These are phyloP conservation scores for Apiospora sp. DNA, from an alignment of 2,329 filamentous ascomycete species.

Conservation along the genomic window DNA sequence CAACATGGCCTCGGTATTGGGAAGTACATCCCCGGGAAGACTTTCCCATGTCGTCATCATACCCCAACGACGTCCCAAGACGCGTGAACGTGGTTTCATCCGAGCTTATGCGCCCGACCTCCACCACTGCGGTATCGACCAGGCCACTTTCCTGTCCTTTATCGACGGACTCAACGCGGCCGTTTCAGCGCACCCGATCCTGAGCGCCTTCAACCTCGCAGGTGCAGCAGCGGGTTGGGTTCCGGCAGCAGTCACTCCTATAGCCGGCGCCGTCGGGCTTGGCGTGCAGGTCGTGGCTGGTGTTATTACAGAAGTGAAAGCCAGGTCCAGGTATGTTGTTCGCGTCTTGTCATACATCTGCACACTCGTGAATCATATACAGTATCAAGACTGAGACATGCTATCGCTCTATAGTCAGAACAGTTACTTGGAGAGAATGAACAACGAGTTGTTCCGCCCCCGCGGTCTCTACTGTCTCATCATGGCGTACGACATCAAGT, in stretches of 20 bases:
- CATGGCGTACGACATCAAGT: conserved; percentile 6
- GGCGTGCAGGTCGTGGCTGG: background rate
- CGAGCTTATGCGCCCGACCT: background rate
- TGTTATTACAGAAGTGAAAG: background rate
- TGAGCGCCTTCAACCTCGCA: background rate
- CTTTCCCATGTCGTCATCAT: conserved; percentile 5
- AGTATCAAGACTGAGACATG: background rate
- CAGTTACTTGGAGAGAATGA: conserved; percentile 3
- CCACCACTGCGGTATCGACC: background rate
- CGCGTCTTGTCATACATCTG: background rate
- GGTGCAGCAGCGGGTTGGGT: background rate
- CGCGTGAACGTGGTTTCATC: conserved; percentile 8
- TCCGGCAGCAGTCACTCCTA: background rate
- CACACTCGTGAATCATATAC: background rate
- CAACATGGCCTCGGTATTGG: background rate
- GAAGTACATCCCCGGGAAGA: background rate
- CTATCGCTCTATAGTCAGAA: background rate
- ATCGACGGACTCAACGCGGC: background rate
- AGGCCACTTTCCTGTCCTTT: background rate
- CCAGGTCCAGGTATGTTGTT: background rate
- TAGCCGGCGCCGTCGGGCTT: background rate
- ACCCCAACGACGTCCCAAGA: conserved; percentile 6
- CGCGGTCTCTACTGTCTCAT: conserved; percentile 12
- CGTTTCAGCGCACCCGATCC: background rate
- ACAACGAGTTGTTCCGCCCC: background rate